Conservation (phyloP, 495 filamentous ascomycete genomes). For the Umbilicaria muhlenbergii region DNA sequence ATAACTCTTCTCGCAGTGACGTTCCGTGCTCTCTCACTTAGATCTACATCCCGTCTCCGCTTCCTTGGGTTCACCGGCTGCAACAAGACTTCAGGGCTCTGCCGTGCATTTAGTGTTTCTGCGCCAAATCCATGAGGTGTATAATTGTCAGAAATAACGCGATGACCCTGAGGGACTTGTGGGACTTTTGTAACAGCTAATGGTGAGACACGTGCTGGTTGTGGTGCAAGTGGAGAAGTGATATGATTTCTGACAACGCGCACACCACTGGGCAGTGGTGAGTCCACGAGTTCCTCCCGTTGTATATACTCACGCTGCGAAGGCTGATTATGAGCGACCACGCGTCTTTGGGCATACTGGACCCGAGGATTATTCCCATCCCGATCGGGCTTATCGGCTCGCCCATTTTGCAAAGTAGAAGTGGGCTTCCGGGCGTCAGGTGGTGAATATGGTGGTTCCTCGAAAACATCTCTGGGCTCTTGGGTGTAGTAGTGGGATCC, state of each 20-base stretch:
- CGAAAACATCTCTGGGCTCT: slow-evolving; percentile 17
- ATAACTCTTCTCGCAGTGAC: slow-evolving; percentile 17
- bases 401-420: background rate
- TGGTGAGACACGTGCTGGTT: slow-evolving; percentile 68
- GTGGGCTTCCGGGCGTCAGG: slow-evolving; percentile 13
- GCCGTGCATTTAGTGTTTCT: slow-evolving; percentile 3
- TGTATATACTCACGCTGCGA: slow-evolving; percentile 6
- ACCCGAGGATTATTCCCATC: slow-evolving; percentile 12
- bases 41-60: slow-evolving; percentile 29
- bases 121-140: slow-evolving; percentile 1
- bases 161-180: slow-evolving; percentile 23
- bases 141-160: slow-evolving; percentile 1
- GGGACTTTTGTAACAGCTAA: slow-evolving; percentile 48
- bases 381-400: slow-evolving; percentile 10
- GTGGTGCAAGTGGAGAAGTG: slow-evolving; percentile 61
- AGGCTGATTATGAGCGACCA: slow-evolving; percentile 10
- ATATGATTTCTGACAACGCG: slow-evolving; percentile 44
- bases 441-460: slow-evolving; percentile 36
- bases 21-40: slow-evolving; percentile 17
- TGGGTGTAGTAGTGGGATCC: background rate
- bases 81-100: slow-evolving; percentile 22
- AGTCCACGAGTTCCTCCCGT: slow-evolving; percentile 2
- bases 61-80: slow-evolving; percentile 29
- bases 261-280: slow-evolving; percentile 17
- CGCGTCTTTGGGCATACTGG: slow-evolving; percentile 12